Evolutionary conservation across 768 basidiomycete species (phyloP).

Genomic region (Grammothele lineata): DNA sequence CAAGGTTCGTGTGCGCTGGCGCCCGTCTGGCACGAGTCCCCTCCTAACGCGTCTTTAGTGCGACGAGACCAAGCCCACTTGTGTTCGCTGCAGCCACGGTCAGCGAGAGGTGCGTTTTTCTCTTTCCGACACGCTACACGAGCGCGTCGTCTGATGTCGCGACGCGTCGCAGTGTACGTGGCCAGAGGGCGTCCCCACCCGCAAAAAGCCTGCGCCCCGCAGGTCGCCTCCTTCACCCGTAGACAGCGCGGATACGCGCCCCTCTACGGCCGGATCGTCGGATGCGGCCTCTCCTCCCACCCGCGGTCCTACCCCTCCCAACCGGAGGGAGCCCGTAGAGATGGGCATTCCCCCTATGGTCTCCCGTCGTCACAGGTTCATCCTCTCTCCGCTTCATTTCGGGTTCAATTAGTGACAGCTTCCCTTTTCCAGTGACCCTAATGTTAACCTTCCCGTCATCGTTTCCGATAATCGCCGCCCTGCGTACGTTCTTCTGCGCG

Average conservation of each 20-base stretch:
- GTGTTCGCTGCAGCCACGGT: slow-evolving; percentile 82
- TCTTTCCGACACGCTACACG: too few relatives aligned
- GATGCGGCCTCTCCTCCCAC: slow-evolving; percentile 71
- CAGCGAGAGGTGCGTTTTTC: slow-evolving; percentile 67
- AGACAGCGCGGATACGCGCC: slow-evolving; percentile 46
- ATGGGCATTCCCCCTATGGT: slow-evolving; percentile 32
- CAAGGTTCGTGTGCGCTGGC: slow-evolving; percentile 51
- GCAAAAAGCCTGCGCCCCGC: slow-evolving; percentile 58
- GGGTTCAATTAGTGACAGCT: background rate
- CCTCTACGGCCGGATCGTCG: slow-evolving; percentile 75
- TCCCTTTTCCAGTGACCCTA: slow-evolving; percentile 19
- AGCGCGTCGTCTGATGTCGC: background rate
- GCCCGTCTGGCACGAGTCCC: background rate
- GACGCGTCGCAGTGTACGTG: slow-evolving; percentile 55
- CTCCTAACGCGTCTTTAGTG: slow-evolving; percentile 46
- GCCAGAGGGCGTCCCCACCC: slow-evolving; percentile 73
- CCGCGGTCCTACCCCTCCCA: slow-evolving; percentile 55
- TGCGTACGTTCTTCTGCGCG: slow-evolving; percentile 3
- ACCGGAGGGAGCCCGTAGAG: slow-evolving; percentile 40
- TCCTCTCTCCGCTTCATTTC: background rate
- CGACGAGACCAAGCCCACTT: slow-evolving; percentile 86
- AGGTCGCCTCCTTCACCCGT: slow-evolving; percentile 43
- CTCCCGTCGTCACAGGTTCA: slow-evolving; percentile 40
- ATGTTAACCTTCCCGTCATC: slow-evolving; percentile 19
- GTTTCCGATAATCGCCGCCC: slow-evolving; percentile 14